Percentiles rank a stretch among this genome's conserved stretches.
These are phyloP conservation scores for Cystobasidium pallidum DNA, from an alignment of 1,284 basidiomycete genomes.

Conservation along the genomic window DNA sequence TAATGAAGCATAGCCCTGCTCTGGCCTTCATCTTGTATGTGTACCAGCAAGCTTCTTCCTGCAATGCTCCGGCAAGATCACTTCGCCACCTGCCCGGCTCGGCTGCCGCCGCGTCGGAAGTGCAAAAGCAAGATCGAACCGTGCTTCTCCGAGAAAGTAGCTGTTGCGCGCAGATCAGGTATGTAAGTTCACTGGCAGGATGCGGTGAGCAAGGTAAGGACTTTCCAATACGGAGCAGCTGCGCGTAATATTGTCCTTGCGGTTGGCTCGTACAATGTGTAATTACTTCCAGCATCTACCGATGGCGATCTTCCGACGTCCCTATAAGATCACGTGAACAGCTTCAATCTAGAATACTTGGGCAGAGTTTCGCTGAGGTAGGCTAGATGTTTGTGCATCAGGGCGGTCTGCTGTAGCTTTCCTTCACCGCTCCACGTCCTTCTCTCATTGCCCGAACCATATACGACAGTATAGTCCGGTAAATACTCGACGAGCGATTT, in stretches of 20 bases:
- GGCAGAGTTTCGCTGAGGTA: conserved; percentile 40
- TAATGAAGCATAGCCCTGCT: too few species aligned
- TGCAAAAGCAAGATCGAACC: neutral
- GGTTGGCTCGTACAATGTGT: too few species aligned
- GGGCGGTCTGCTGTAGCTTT: conserved; percentile 76
- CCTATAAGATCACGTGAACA: conserved; percentile 22
- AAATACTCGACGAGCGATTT: conserved; percentile 61
- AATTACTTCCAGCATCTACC: too few species aligned
- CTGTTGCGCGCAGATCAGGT: too few species aligned
- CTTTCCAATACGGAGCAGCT: too few species aligned
- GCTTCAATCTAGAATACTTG: conserved; percentile 35
- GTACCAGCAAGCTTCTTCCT: too few species aligned
- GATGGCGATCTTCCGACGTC: too few species aligned
- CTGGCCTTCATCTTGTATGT: too few species aligned
- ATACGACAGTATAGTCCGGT: conserved; percentile 83
- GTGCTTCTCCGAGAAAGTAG: too few species aligned
- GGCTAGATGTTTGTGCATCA: conserved; percentile 79
- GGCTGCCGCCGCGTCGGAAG: neutral
- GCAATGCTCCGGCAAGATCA: neutral
- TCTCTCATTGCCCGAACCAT: conserved; percentile 72
- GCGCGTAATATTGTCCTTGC: too few species aligned
- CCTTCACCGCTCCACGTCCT: conserved; percentile 84
- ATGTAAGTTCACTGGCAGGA: too few species aligned
- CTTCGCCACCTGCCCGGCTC: neutral
- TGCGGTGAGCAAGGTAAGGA: too few species aligned